Conservation (phyloP, 2,329 filamentous ascomycete species). For the Alternaria panax region DNA sequence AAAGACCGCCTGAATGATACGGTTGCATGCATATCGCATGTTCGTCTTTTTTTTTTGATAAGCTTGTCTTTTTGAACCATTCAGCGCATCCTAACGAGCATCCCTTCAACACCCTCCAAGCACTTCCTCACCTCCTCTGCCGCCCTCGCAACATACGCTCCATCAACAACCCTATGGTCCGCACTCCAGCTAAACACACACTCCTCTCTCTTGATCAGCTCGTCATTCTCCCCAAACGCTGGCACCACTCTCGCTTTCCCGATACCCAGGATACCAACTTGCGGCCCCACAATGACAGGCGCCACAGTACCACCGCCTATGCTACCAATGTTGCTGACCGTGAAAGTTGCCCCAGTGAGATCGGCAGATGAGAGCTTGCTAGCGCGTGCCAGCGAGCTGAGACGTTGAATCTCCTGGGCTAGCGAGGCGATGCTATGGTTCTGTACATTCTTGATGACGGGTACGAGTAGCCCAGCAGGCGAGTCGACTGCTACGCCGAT, state of each 20-base stretch:
- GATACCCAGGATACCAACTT: constrained; percentile 91
- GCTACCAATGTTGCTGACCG: constrained; percentile 94
- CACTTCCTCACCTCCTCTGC: constrained; percentile 79
- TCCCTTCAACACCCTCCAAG: constrained; percentile 84
- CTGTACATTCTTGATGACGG: constrained; percentile 86
- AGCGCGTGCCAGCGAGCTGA: constrained; percentile 75
- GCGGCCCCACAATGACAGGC: constrained; percentile 87
- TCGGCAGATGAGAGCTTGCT: constrained; percentile 79
- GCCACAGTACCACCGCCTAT: constrained; percentile 92
- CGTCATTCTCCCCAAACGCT: constrained; percentile 67
- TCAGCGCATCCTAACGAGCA: constrained; percentile 71
- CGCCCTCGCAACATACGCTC: constrained; percentile 91
- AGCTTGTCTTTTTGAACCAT: not conserved
- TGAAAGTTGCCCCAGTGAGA: constrained; percentile 87
- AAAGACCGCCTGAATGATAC: not conserved
- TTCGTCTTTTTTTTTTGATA: not conserved
- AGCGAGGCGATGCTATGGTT: constrained; percentile 78
- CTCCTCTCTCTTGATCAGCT: constrained; percentile 77
- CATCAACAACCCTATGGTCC: constrained; percentile 92
- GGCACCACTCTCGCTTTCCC: constrained; percentile 82
- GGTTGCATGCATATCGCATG: not conserved
- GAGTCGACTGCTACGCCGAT: constrained; percentile 97
- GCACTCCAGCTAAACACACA: constrained; percentile 96
- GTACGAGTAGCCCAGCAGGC: constrained; percentile 84
- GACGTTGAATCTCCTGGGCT: constrained; percentile 74